phyloP scores from a whole-genome alignment of 176 grass and related monocot genomes.

The Bolboschoenus planiculmis region DNA sequence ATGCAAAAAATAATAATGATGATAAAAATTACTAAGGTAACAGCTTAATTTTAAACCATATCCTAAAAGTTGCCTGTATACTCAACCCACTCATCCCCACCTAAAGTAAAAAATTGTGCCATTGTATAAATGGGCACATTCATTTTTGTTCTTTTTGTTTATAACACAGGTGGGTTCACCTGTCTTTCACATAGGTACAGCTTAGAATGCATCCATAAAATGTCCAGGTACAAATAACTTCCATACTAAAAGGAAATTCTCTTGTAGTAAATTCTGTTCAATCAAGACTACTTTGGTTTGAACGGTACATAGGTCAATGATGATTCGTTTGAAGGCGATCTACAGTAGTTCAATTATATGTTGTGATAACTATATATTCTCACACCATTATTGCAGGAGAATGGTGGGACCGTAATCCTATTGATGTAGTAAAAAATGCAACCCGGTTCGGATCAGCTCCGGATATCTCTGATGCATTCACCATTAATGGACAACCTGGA shows the following conservation, averaged over 20 bases:
- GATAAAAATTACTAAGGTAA: neutral
- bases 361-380: neutral
- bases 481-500: conserved; percentile 86
- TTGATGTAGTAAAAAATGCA: conserved; percentile 65
- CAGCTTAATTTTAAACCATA: neutral
- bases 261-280: neutral
- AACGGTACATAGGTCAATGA: neutral
- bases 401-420: conserved; percentile 86
- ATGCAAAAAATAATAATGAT: neutral
- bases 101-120: neutral
- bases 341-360: neutral
- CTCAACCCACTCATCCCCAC: neutral
- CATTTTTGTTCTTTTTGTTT: neutral
- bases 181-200: neutral
- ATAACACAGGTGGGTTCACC: neutral
- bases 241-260: neutral
- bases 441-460: conserved; percentile 67
- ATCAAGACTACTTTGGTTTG: neutral
- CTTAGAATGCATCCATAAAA: neutral
- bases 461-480: conserved; percentile 77
- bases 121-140: neutral
- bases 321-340: neutral
- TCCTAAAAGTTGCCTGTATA: neutral
- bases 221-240: neutral
- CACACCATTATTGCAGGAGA: conserved; percentile 46